Percentiles rank a stretch among this genome's conserved stretches.
phyloP scores from a whole-genome alignment of 2,329 filamentous ascomycete species.

The Geosmithia morbida region DNA sequence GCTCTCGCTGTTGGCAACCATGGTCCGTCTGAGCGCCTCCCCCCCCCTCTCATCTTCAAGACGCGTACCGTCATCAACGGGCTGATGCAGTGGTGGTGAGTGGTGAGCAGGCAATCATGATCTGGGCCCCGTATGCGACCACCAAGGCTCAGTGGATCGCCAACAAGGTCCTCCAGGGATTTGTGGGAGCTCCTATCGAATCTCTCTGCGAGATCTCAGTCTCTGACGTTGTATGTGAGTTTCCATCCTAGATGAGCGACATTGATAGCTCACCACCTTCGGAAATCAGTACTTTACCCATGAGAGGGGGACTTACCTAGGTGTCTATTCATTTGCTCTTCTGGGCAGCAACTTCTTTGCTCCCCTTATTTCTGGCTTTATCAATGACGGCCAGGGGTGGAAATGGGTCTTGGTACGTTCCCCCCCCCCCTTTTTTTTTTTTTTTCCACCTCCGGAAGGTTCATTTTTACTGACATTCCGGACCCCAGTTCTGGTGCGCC shows the following conservation, averaged over 20 bases:
- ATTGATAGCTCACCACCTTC: too few relatives aligned
- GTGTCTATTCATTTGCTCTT: constrained; percentile 23
- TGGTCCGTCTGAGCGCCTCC: constrained; percentile 7
- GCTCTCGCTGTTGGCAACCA: constrained; percentile 16
- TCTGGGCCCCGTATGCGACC: background rate
- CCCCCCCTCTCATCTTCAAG: background rate
- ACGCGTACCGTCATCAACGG: too few relatives aligned
- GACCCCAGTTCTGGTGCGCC: constrained; percentile 20
- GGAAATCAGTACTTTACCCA: constrained; percentile 24
- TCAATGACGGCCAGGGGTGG: constrained; percentile 9
- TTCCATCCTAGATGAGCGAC: background rate
- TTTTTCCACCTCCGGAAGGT: background rate
- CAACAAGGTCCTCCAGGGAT: constrained; percentile 25
- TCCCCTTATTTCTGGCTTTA: constrained; percentile 1
- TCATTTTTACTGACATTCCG: background rate
- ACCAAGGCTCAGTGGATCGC: constrained; percentile 27
- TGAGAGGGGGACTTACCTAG: constrained; percentile 26
- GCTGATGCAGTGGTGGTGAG: background rate
- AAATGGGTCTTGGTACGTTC: constrained; percentile 13
- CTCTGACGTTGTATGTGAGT: constrained; percentile 18
- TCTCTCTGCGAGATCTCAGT: constrained; percentile 28
- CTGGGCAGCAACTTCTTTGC: constrained; percentile 1
- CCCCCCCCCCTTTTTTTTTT: background rate
- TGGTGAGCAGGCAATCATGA: background rate
- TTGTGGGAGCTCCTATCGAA: constrained; percentile 29